Evolutionary conservation across 2,329 filamentous ascomycete genomes (phyloP).

Genomic region (Apiospora malaysiana): DNA sequence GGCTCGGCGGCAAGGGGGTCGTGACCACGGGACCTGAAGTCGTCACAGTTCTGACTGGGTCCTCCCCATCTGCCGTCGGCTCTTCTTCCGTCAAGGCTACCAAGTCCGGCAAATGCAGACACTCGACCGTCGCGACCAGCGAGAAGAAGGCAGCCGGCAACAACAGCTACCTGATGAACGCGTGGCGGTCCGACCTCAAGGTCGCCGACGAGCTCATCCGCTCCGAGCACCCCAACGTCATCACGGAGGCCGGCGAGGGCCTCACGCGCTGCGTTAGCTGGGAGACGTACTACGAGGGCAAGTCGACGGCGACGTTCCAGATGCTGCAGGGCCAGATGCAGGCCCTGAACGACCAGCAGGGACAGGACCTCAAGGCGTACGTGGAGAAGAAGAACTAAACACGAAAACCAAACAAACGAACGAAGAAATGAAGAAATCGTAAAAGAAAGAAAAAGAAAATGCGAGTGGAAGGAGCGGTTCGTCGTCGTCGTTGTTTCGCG

Average conservation of each 20-base stretch:
- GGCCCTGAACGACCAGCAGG: neutral
- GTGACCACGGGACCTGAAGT: constrained; percentile 37
- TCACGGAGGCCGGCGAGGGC: constrained; percentile 31
- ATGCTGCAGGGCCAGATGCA: neutral
- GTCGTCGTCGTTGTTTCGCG: neutral
- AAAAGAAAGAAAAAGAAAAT: neutral
- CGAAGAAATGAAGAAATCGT: neutral
- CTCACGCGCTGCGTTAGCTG: constrained; percentile 36
- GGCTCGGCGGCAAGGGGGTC: constrained; percentile 28
- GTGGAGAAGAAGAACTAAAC: neutral
- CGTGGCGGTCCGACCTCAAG: constrained; percentile 35
- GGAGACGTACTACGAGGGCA: constrained; percentile 36
- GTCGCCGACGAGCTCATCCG: constrained; percentile 27
- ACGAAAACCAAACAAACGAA: too few relatives aligned
- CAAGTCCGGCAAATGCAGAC: neutral
- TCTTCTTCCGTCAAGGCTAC: neutral
- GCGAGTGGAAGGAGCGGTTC: neutral
- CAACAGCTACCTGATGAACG: constrained; percentile 29
- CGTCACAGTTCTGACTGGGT: constrained; percentile 29
- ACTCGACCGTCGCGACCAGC: neutral
- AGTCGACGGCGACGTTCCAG: constrained; percentile 7
- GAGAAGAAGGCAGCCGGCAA: neutral
- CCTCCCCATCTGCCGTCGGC: too few relatives aligned
- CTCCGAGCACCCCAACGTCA: constrained; percentile 35
- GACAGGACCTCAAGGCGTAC: neutral